These are phyloP conservation scores for Lactarius indigo DNA, from an alignment of 768 basidiomycete genomes.

Conservation along the genomic window DNA sequence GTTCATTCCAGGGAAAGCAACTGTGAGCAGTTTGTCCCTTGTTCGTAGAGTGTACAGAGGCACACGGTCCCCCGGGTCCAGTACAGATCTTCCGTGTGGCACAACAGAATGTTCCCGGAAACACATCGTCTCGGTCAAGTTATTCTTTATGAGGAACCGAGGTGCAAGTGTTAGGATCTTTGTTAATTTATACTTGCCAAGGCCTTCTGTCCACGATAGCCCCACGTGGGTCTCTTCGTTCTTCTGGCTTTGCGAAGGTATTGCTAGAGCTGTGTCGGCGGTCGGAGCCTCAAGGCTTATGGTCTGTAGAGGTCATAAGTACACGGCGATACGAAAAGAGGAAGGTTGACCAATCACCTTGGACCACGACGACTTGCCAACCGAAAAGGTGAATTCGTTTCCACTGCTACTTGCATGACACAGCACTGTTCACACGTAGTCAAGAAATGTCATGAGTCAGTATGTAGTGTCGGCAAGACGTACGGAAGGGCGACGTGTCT, in stretches of 20 bases:
- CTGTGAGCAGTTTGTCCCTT: conserved; percentile 71
- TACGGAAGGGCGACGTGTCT: conserved; percentile 75
- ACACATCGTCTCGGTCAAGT: conserved; percentile 60
- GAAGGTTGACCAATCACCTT: conserved; percentile 45
- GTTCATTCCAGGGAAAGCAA: conserved; percentile 84
- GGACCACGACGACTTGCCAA: conserved; percentile 87
- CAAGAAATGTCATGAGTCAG: neutral
- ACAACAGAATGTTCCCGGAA: conserved; percentile 83
- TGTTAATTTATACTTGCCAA: conserved; percentile 95
- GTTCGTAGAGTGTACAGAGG: conserved; percentile 65
- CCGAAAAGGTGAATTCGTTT: conserved; percentile 77
- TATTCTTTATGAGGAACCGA: conserved; percentile 87
- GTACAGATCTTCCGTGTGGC: conserved; percentile 54
- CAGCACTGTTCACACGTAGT: conserved; percentile 53
- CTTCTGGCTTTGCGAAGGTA: conserved; percentile 59
- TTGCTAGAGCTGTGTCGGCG: conserved; percentile 80
- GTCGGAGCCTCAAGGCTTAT: conserved; percentile 88
- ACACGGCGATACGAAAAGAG: neutral
- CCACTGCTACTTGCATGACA: conserved; percentile 79
- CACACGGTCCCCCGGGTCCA: conserved; percentile 66
- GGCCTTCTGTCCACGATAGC: conserved; percentile 87
- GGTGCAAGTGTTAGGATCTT: conserved; percentile 92
- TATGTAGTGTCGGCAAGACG: conserved; percentile 34
- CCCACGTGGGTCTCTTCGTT: conserved; percentile 76
- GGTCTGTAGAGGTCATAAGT: conserved; percentile 40